Evolutionary conservation across 1,284 basidiomycete genomes (phyloP), one percentile per base, ranked within the genome.

Genomic region (Ceratobasidium sp.): DNA sequence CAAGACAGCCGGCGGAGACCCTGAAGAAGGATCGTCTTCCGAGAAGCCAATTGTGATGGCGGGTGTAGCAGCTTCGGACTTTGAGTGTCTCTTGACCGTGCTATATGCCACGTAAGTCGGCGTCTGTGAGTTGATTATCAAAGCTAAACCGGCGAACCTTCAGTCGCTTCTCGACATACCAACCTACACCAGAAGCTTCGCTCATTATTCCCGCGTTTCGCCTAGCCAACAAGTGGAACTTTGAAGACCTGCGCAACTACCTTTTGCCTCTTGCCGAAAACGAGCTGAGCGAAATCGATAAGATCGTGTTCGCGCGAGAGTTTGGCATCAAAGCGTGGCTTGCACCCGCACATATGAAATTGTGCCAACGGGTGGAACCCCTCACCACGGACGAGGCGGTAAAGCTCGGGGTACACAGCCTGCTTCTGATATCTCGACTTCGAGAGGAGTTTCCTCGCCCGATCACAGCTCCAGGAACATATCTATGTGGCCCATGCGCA

Each of bases 151-250:
- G 61, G 19, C 14, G 7, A 16, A 48, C 41, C 39, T 58, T n/a
- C 22, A 69, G 66, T 34, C 51, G 37, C 27, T 69, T 69, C 31
- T 58, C 66, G 6, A 65, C 43, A 11, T 0, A 69, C 27, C 39
- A 71, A 19, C 68, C 39, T 22, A 24, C 22, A 9, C 68, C 68
- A 2, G 56, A 71, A 29, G 54, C 68, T 13, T 59, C 68, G 22
- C 68, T 71, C 43, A 71, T 71, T n/a, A n/a, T n/a, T n/a, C n/a
- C n/a, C n/a, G n/a, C n/a, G n/a, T n/a, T n/a, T n/a, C n/a, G n/a
- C n/a, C 59, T 76, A 24, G 51, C 75, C 6, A 76, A 73, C 27
- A 76, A 74, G 75, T 76, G 75, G 75, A 74, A 69, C 43, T 76
- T 76, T n/a, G 43, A 51, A 16, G 41, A 39, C 31, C 58, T 76